Conservation (phyloP, 2,329 filamentous ascomycete species). For the Leptosphaerulina australis region DNA sequence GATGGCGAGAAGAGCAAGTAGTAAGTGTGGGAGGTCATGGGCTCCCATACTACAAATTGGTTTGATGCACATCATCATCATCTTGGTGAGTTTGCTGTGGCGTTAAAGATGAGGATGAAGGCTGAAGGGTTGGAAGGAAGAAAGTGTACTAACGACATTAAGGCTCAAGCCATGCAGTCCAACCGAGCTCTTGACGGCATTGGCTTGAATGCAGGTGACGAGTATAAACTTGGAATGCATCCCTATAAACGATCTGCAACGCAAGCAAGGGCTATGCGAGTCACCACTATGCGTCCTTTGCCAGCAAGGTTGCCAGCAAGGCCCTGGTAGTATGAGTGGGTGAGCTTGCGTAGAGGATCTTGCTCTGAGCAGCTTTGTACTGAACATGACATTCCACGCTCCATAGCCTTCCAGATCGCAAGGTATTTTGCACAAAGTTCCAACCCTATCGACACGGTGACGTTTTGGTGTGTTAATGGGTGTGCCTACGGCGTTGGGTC, state of each 20-base stretch:
- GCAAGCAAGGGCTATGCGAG: too few relatives aligned
- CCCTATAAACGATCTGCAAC: neutral
- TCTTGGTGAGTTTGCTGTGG: neutral
- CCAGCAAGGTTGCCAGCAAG: too few relatives aligned
- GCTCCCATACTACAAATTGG: neutral
- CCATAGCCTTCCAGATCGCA: neutral
- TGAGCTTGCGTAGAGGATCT: too few relatives aligned
- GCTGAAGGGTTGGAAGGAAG: neutral
- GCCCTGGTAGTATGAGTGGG: too few relatives aligned
- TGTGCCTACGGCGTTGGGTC: neutral
- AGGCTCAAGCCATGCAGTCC: neutral
- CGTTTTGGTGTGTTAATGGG: neutral
- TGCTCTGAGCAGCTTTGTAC: neutral
- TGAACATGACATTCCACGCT: neutral
- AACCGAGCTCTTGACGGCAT: neutral
- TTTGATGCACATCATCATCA: neutral
- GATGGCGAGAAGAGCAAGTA: neutral
- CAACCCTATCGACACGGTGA: neutral
- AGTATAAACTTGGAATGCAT: neutral
- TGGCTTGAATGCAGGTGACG: neutral
- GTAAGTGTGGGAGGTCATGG: neutral
- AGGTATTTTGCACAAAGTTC: neutral
- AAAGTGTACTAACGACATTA: neutral
- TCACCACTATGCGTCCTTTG: too few relatives aligned
- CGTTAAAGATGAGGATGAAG: slow-evolving; percentile 2